These are phyloP conservation scores for Theobroma grandiflorum DNA, from an alignment of 441 rosid genomes.

Conservation along the genomic window DNA sequence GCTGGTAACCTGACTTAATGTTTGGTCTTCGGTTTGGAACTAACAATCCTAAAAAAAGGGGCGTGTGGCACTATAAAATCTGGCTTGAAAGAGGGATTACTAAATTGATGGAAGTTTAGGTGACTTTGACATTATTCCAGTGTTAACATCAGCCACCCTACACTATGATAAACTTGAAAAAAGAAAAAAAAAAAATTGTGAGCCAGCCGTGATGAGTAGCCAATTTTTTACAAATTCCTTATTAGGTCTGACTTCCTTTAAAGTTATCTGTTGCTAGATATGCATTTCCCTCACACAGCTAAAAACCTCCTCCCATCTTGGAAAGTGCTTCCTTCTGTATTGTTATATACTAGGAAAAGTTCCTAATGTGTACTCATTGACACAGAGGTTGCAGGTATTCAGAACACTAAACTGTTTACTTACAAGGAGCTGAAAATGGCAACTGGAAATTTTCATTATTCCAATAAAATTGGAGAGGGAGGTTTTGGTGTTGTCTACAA, in stretches of 20 bases:
- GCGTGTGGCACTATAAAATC: not conserved
- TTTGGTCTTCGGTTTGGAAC: not conserved
- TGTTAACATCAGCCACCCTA: not conserved
- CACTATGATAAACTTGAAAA: not conserved
- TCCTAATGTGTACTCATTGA: slow-evolving; percentile 21
- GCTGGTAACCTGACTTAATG: slow-evolving; percentile 21
- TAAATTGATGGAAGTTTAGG: slow-evolving; percentile 3
- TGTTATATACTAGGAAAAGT: slow-evolving; percentile 13
- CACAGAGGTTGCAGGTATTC: slow-evolving; percentile 58
- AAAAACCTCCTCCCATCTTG: not conserved
- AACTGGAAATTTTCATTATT: slow-evolving; percentile 49
- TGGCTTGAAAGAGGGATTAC: slow-evolving; percentile 4
- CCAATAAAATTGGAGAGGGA: slow-evolving; percentile 70
- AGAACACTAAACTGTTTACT: slow-evolving; percentile 42
- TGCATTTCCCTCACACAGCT: not conserved
- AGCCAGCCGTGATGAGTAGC: not conserved
- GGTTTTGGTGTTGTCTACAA: slow-evolving; percentile 73
- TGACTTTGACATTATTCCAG: not conserved
- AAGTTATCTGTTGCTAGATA: not conserved
- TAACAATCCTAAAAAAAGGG: not conserved
- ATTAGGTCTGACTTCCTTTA: not conserved
- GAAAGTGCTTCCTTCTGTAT: not conserved
- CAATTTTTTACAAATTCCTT: not conserved
- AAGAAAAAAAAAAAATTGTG: not conserved
- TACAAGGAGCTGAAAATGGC: slow-evolving; percentile 58